Evolutionary conservation across 75 land plant genomes (phyloP).

Genomic region (Adiantum capillusveneris): DNA sequence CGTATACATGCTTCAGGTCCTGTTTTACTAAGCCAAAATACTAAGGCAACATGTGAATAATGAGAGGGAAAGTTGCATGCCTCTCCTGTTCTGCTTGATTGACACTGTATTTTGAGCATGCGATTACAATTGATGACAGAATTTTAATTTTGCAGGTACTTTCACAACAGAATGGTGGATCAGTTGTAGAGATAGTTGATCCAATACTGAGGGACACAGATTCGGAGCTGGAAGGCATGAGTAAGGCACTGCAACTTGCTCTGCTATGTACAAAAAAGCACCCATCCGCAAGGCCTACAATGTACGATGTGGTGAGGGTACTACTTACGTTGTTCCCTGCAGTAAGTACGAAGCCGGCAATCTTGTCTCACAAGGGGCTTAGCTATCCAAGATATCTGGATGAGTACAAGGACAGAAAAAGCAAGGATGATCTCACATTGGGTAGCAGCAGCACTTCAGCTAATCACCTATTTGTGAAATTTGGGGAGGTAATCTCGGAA

Average conservation of each 20-base stretch:
- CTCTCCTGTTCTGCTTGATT: too few relatives aligned
- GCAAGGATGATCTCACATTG: slow-evolving; percentile 29
- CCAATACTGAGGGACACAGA: slow-evolving; percentile 62
- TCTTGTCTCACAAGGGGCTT: slow-evolving; percentile 11
- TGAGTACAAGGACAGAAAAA: slow-evolving; percentile 56
- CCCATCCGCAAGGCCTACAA: slow-evolving; percentile 77
- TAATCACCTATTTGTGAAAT: slow-evolving; percentile 72
- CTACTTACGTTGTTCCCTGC: slow-evolving; percentile 35
- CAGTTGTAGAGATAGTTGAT: slow-evolving; percentile 80
- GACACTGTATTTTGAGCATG: too few relatives aligned
- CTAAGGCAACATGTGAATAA: too few relatives aligned
- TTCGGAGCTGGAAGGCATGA: slow-evolving; percentile 58
- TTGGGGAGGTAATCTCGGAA: slow-evolving; percentile 83
- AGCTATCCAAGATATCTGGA: slow-evolving; percentile 38
- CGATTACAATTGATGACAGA: too few relatives aligned
- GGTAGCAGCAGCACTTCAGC: slow-evolving; percentile 56
- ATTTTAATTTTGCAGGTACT: slow-evolving; percentile 42
- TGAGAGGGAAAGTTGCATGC: too few relatives aligned
- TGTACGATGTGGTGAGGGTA: slow-evolving; percentile 91
- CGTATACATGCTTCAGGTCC: too few relatives aligned
- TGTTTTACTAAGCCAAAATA: too few relatives aligned
- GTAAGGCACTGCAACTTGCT: slow-evolving; percentile 85
- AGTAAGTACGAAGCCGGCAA: slow-evolving; percentile 17
- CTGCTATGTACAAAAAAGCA: slow-evolving; percentile 79
- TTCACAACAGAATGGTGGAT: slow-evolving; percentile 57